These are phyloP conservation scores for Rhizodiscina lignyota DNA, from an alignment of 495 filamentous ascomycete species.

Conservation along the genomic window DNA sequence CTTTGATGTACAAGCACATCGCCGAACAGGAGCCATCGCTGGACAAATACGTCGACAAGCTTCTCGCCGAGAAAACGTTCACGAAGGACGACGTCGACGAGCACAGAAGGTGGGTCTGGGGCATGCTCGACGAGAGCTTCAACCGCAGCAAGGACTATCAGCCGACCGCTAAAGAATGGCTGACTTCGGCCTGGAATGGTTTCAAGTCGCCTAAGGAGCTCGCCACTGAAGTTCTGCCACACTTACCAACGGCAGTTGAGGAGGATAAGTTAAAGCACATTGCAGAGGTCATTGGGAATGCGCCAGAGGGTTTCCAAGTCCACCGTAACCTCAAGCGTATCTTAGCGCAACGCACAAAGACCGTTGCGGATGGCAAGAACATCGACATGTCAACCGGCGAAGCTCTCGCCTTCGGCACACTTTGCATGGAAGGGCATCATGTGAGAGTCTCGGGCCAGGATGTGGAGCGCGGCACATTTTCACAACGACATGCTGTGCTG, in stretches of 20 bases:
- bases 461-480: slow-evolving; percentile 98
- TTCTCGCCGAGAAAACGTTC: slow-evolving; percentile 80
- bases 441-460: slow-evolving; percentile 96
- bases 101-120: slow-evolving; percentile 99
- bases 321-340: slow-evolving; percentile 98
- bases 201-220: slow-evolving; percentile 99
- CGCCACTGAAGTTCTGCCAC: slow-evolving; percentile 83
- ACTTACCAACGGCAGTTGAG: slow-evolving; percentile 72
- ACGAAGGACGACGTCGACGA: slow-evolving; percentile 96
- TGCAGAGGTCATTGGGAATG: slow-evolving; percentile 52
- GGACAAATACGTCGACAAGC: slow-evolving; percentile 74
- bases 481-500: slow-evolving; percentile 89
- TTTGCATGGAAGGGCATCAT: slow-evolving; percentile 85
- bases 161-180: slow-evolving; percentile 92
- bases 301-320: slow-evolving; percentile 70
- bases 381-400: slow-evolving; percentile 98
- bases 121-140: slow-evolving; percentile 95
- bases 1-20: slow-evolving; percentile 97
- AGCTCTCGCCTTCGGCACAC: slow-evolving; percentile 83
- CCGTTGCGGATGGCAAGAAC: slow-evolving; percentile 77
- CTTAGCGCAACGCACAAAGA: slow-evolving; percentile 74
- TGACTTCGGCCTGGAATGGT: slow-evolving; percentile 95
- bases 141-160: slow-evolving; percentile 94
- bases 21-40: slow-evolving; percentile 61
- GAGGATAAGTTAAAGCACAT: slow-evolving; percentile 56